phyloP scores from a whole-genome alignment of 75 land plant species.

The Cunninghamia lanceolata region DNA sequence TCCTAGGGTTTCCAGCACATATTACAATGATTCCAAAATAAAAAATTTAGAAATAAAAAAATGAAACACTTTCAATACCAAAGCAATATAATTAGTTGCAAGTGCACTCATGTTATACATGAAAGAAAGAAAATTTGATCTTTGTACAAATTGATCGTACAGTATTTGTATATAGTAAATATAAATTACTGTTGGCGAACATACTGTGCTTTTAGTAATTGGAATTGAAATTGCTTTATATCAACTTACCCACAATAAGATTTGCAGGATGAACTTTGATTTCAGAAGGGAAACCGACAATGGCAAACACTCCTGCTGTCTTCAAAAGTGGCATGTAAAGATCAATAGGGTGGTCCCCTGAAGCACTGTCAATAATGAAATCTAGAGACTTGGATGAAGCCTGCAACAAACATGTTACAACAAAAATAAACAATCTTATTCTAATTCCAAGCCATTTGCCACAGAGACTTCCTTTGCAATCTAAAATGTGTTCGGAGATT shows the following conservation, averaged over 20 bases:
- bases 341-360: constrained; percentile 78
- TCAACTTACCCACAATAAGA: constrained; percentile 44
- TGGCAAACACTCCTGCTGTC: constrained; percentile 44
- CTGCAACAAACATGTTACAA: background rate
- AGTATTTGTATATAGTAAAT: background rate
- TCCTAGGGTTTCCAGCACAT: background rate
- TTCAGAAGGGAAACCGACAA: constrained; percentile 75
- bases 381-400: constrained; percentile 43
- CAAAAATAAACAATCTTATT: background rate
- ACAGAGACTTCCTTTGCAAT: background rate
- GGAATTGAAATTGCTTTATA: background rate
- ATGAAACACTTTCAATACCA: background rate
- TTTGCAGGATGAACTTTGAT: constrained; percentile 43
- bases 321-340: constrained; percentile 69
- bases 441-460: background rate
- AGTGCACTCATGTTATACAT: background rate
- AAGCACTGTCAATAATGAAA: constrained; percentile 80
- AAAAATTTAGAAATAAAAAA: background rate
- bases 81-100: background rate
- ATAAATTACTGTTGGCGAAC: background rate
- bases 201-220: background rate
- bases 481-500: background rate
- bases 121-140: background rate
- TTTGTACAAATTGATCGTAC: background rate
- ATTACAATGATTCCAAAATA: background rate